These are phyloP conservation scores for Yamadazyma triangularis DNA, from an alignment of 1,139 yeast species.

Conservation along the genomic window DNA sequence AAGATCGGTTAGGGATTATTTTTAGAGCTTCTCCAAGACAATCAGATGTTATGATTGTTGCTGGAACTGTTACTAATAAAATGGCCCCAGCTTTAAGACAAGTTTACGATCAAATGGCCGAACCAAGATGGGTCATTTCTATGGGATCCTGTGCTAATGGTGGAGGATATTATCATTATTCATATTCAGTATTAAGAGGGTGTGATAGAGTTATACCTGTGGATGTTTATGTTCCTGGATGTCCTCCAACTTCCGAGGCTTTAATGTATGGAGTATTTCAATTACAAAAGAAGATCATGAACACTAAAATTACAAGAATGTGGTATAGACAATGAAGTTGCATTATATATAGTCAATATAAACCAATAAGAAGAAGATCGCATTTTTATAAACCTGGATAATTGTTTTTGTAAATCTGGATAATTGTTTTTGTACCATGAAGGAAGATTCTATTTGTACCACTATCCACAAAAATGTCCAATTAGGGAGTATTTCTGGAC, in stretches of 20 bases:
- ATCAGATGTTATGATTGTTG: slow-evolving; percentile 90
- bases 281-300: slow-evolving; percentile 85
- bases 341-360: too few species aligned
- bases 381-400: too few species aligned
- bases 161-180: slow-evolving; percentile 90
- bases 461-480: not conserved
- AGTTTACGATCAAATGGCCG: slow-evolving; percentile 93
- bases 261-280: slow-evolving; percentile 88
- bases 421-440: too few species aligned
- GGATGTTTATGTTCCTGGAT: slow-evolving; percentile 88
- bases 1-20: slow-evolving; percentile 88
- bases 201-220: slow-evolving; percentile 88
- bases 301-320: slow-evolving; percentile 73
- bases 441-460: slow-evolving; percentile 1
- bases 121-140: slow-evolving; percentile 85
- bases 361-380: too few species aligned
- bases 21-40: slow-evolving; percentile 95
- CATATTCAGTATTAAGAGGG: slow-evolving; percentile 85
- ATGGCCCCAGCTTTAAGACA: slow-evolving; percentile 94
- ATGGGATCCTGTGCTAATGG: slow-evolving; percentile 97
- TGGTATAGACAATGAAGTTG: too few species aligned
- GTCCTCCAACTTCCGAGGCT: slow-evolving; percentile 91
- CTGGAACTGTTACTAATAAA: slow-evolving; percentile 87
- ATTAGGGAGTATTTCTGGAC: slow-evolving; percentile 3
- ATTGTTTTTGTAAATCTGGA: too few species aligned